Evolutionary conservation across 441 rosid genomes (phyloP).

Genomic region (Adansonia grandidieri): DNA sequence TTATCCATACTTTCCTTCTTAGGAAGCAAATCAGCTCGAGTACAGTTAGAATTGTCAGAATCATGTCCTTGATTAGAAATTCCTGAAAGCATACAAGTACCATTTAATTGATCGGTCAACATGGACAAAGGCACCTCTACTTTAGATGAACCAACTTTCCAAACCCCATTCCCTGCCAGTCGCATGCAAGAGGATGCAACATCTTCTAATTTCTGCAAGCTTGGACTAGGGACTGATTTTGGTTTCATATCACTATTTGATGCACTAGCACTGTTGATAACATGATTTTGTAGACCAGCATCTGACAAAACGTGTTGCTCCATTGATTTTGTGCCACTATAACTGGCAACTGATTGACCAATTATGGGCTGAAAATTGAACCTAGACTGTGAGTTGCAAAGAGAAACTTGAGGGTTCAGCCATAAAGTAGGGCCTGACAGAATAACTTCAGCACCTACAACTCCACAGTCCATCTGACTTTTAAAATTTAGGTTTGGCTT

Average conservation of each 20-base stretch:
- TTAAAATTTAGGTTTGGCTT: constrained; percentile 32
- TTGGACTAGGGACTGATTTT: constrained; percentile 26
- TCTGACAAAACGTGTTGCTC: constrained; percentile 48
- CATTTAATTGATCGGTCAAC: constrained; percentile 32
- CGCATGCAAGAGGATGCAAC: constrained; percentile 21
- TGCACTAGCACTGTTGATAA: constrained; percentile 21
- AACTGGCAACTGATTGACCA: constrained; percentile 32
- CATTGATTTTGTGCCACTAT: constrained; percentile 38
- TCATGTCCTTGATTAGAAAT: constrained; percentile 27
- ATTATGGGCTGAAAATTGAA: constrained; percentile 34
- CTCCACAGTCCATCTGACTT: constrained; percentile 33
- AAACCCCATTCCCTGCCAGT: constrained; percentile 25
- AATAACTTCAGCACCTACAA: constrained; percentile 46
- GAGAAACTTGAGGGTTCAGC: constrained; percentile 55
- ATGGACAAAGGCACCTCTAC: constrained; percentile 38
- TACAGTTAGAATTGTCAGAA: constrained; percentile 29
- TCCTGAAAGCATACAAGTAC: constrained; percentile 34
- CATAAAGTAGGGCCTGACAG: constrained; percentile 47
- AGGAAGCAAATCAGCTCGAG: constrained; percentile 30
- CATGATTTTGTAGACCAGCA: constrained; percentile 31
- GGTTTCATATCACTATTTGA: constrained; percentile 26
- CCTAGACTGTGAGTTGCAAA: constrained; percentile 34
- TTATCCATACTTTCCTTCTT: constrained; percentile 37
- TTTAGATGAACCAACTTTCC: constrained; percentile 32
- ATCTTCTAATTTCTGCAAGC: constrained; percentile 30